Conservation (phyloP, 371 early-diverging fungal genomes). For the Apophysomyces ossiformis region DNA sequence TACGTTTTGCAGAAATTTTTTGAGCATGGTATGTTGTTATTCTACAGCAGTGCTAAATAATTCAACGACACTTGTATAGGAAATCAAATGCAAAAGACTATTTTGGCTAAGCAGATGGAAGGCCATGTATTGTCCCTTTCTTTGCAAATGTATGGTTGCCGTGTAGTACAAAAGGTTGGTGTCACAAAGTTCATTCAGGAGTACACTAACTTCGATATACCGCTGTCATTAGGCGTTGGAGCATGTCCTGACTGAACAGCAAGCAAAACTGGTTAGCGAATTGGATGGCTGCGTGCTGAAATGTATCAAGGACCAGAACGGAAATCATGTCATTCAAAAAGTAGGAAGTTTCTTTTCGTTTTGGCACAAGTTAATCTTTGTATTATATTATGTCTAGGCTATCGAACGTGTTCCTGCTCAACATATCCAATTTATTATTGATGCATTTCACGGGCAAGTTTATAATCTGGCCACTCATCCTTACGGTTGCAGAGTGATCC, state of each 20-base stretch:
- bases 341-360: not conserved
- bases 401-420: conserved; percentile 97
- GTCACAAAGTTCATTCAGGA: conserved; percentile 6
- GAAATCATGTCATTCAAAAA: conserved; percentile 99
- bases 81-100: conserved; percentile 85
- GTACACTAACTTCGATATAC: conserved; percentile 10
- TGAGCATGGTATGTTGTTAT: conserved; percentile 76
- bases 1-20: conserved; percentile 99
- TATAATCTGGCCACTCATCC: conserved; percentile 97
- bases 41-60: not conserved
- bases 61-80: not conserved
- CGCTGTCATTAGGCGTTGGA: conserved; percentile 77
- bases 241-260: conserved; percentile 86
- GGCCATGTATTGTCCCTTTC: conserved; percentile 93
- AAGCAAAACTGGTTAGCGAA: conserved; percentile 89
- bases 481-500: conserved; percentile 99
- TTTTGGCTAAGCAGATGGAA: conserved; percentile 92
- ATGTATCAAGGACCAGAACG: conserved; percentile 99
- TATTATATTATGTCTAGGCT: conserved; percentile 48
- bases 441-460: conserved; percentile 97
- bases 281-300: conserved; percentile 94
- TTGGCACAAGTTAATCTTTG: not conserved
- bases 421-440: conserved; percentile 95
- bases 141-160: conserved; percentile 99
- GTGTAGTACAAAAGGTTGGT: conserved; percentile 95